Base-by-base conservation (phyloP, 257 asterid species). In the Solanum bulbocastanum region DNA sequence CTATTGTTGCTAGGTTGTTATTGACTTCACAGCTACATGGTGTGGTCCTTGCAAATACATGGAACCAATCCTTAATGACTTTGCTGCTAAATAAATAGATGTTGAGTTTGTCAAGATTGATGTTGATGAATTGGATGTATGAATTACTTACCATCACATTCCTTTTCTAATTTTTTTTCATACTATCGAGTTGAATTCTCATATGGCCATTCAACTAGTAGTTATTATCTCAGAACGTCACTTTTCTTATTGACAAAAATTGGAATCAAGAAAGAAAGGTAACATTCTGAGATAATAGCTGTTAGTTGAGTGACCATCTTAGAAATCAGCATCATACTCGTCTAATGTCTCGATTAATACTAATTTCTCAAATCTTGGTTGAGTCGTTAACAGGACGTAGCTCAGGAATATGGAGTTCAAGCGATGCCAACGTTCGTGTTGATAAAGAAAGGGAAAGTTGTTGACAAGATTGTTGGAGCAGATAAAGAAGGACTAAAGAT, bases 381-480 rank as follows among this genome's bases (percentile, higher is more conserved):
- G 27, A 10, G 32, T 1, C 73, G 16, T 12, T 36, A 85, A 89
- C 92, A 95, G 99, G 96, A 88, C 23, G 95, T 95, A 62, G 96
- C 96, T 62, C 86, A 91, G 69, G 94, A 92, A 86, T 96, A 88
- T 49, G 94, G 88, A 32, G 97, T 94, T 36, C 90, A 92, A 40
- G 92, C 90, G 84, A 90, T 93, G 98, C 97, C 98, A 56, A 93
- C 95, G 8, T 93, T 94, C 90, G 27, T 94, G 72, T 66, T 96
- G 89, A 84, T 95, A 30, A 95, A 92, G 92, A 87, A 84, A 88
- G 97, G 98, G 33, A 90, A 95, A 69, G 90, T 85, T 58, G 90
- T 95, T 40, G 99, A 93, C 79, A 96, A 93, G 86, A 85, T 90
- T 65, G 91, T 92, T 13, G 93, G 92, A 56, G 96, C 94, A 42